Evolutionary conservation across 2,329 filamentous ascomycete genomes (phyloP), one percentile per base, ranked within the genome.

Genomic region (Trichothecium roseum): DNA sequence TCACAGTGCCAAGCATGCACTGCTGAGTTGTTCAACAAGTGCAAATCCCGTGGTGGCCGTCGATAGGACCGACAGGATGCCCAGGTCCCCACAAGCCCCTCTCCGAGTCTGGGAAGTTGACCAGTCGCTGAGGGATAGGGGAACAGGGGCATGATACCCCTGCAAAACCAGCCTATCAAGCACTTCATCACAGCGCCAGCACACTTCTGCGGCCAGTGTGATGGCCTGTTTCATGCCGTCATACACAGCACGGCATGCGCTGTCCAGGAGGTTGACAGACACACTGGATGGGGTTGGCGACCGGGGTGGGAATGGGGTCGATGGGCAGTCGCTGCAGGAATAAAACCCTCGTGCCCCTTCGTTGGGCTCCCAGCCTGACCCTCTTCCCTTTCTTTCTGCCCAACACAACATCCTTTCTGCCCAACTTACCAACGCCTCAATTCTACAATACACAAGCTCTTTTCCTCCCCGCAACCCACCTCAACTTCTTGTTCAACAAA

Each of bases 341-440:
- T 70, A 70, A 70, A 70, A 68, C 59, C 63, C 61, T 59, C 59
- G 56, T 51, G 53, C 57, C 60, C 64, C 66, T 63, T 59, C 54
- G 47, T 55, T 51, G 57, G 20, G 20, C 20, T 24, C 59, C 57
- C 55, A 56, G 62, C 52, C 26, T 51, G 16, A 41, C 40, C 34
- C 43, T 49, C 45, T 47, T 49, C 37, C 43, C 47, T 42, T 50
- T 50, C 47, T 57, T 56, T 37, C 54, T 59, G 53, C 59, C 59
- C 55, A 57, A 58, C 37, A 44, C 10, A 6, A 24, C 27, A 36
- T 28, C 50, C 33, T 62, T 56, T 40, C 48, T 56, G 57, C 60
- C 60, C 56, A 60, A 63, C 45, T 36, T 35, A 28, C n/a, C 22
- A 36, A 31, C 24, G 13, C 16, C 18, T 16, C 18, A 15, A 17